phyloP scores from a whole-genome alignment of 768 basidiomycete genomes.

The Lentinula detonsa region DNA sequence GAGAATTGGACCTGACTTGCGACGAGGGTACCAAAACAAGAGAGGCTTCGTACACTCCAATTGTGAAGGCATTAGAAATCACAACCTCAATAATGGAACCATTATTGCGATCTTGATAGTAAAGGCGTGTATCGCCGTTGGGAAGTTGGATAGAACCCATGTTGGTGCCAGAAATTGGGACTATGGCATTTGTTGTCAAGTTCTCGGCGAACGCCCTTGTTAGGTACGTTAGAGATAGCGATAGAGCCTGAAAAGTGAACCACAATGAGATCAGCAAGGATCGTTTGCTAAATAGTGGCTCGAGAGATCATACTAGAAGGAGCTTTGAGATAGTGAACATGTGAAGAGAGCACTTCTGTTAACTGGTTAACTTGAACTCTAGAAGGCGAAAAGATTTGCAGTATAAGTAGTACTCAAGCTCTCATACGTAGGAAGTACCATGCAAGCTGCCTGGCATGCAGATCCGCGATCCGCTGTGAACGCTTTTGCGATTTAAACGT shows the following conservation, averaged over 20 bases:
- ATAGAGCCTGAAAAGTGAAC: not conserved
- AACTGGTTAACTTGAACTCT: not conserved
- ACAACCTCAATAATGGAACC: not conserved
- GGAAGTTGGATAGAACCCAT: not conserved
- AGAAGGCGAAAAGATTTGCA: not conserved
- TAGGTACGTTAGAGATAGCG: not conserved
- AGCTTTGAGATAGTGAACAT: not conserved
- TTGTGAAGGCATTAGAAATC: not conserved
- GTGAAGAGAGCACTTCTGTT: not conserved
- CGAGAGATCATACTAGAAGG: not conserved
- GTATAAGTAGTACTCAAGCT: not conserved
- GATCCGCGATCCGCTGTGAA: too few species aligned
- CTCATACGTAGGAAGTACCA: not conserved
- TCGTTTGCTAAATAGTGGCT: not conserved
- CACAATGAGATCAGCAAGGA: not conserved
- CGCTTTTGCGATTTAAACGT: too few species aligned
- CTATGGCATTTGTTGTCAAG: not conserved
- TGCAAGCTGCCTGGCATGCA: not conserved
- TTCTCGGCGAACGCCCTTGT: not conserved
- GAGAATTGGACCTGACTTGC: not conserved
- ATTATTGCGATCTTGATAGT: not conserved
- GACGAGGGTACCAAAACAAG: not conserved
- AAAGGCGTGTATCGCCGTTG: slow-evolving; percentile 1
- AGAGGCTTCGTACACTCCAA: not conserved
- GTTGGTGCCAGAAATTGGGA: not conserved